Base-by-base conservation (phyloP, 73 alveolate genomes). In the Stentor roeselii region DNA sequence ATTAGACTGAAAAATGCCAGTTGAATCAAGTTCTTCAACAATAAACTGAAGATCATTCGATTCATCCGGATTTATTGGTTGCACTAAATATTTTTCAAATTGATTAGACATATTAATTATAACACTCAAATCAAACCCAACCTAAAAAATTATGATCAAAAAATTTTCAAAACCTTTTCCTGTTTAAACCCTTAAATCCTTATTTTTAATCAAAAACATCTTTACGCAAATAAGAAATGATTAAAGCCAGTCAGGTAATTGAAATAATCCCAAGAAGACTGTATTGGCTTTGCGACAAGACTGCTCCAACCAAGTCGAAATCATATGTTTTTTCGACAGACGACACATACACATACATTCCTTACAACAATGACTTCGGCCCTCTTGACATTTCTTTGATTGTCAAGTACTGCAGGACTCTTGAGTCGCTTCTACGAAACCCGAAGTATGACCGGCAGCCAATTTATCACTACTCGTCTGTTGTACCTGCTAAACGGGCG, bases 311-410 rank as follows among this genome's bases (percentile, higher is more conserved):
- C 67, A 82, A 91, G 78, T 86, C 95, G 39, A 91, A 95, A 74
- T 95, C 99, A 42, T 96, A 83, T 86, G 95, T 83, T 90, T 96
- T 96, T 83, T 90, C 97, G 86, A 96, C 95, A 15, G 99, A 96
- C 86, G 87, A 92, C n/a, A 67, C 39, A 76, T 27, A 89, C 11
- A 32, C 42, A 36, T 90, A 90, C 42, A 85, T 85, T 59, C 93
- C 98, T 15, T 93, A 89, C 77, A 87, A 91, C 59, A 76, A 86
- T 4, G 95, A 91, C 67, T 93, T 93, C 74, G 98, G 98, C n/a
- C 98, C 98, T 1, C 67, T 93, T 74, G 90, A 93, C 85, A 85
- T 93, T 30, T 93, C 95, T 0, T 83, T 87, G 93, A 91, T 89
- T 50, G 93, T 85, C 82, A 91, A 89, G 84, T 91, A 78, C 83